Evolutionary conservation across 2,329 filamentous ascomycete genomes (phyloP).

Genomic region (Colletotrichum navitas): DNA sequence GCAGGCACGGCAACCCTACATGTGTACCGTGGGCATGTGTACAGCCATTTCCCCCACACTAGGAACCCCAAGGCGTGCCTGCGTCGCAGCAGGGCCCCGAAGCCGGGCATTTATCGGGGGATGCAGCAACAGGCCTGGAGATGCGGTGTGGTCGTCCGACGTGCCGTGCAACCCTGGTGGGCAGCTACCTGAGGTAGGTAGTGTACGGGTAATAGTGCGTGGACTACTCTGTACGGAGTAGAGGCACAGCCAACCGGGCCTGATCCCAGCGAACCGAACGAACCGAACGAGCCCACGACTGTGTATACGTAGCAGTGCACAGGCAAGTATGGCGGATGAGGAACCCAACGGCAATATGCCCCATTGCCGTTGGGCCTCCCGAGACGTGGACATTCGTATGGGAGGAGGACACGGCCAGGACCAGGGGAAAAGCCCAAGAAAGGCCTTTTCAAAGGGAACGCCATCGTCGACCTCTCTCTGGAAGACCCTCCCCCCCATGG

Average conservation of each 20-base stretch:
- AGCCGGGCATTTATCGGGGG: conserved; percentile 9
- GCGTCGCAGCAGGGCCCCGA: conserved; percentile 22
- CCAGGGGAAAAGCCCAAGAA: conserved; percentile 16
- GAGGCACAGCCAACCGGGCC: neutral
- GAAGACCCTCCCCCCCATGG: neutral
- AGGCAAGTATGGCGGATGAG: conserved; percentile 2
- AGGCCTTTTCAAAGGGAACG: conserved; percentile 20
- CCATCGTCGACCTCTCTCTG: conserved; percentile 5
- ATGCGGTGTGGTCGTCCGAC: conserved; percentile 21
- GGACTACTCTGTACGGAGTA: neutral
- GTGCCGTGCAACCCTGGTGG: neutral
- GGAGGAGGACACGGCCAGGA: conserved; percentile 2
- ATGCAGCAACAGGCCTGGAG: conserved; percentile 11
- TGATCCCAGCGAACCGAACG: neutral
- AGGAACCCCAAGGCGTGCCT: neutral
- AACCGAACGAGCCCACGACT: neutral
- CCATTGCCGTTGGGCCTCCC: neutral
- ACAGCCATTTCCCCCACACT: conserved; percentile 30
- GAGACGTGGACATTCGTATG: conserved; percentile 9
- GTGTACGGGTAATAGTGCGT: neutral
- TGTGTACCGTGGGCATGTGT: neutral
- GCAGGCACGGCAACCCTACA: conserved; percentile 27
- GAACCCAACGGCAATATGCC: neutral
- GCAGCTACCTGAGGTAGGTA: neutral
- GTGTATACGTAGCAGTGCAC: neutral